Percentiles rank a stretch among this genome's conserved stretches.
These are phyloP conservation scores for Termitomyces sp. DNA, from an alignment of 768 basidiomycete genomes.

Conservation along the genomic window DNA sequence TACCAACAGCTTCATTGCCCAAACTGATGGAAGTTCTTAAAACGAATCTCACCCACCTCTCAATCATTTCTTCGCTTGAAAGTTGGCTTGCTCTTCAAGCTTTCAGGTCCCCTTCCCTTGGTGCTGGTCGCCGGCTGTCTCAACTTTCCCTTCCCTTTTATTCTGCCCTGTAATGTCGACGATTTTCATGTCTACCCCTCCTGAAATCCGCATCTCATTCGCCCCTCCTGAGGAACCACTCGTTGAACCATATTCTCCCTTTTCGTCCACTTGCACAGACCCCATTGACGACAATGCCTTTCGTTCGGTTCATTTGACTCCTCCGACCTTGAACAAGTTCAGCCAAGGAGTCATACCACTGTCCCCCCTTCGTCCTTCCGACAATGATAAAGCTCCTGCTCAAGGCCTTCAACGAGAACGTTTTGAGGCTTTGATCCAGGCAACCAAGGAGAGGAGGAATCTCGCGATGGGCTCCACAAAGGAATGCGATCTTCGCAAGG, in stretches of 20 bases:
- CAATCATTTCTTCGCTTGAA: slow-evolving; percentile 5
- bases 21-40: slow-evolving; percentile 6
- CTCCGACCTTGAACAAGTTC: slow-evolving; percentile 39
- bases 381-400: slow-evolving; percentile 23
- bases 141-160: slow-evolving; percentile 16
- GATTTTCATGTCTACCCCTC: slow-evolving; percentile 41
- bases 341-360: slow-evolving; percentile 25
- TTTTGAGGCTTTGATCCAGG: slow-evolving; percentile 59
- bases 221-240: slow-evolving; percentile 49
- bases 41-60: not conserved
- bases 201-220: slow-evolving; percentile 65
- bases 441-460: slow-evolving; percentile 56
- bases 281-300: slow-evolving; percentile 43
- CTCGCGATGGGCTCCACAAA: slow-evolving; percentile 37
- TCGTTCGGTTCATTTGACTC: slow-evolving; percentile 52
- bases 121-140: slow-evolving; percentile 50
- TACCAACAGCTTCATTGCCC: slow-evolving; percentile 6
- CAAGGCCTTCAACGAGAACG: slow-evolving; percentile 58
- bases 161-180: slow-evolving; percentile 24
- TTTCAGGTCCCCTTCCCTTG: slow-evolving; percentile 13
- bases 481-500: slow-evolving; percentile 59
- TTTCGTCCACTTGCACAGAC: slow-evolving; percentile 29
- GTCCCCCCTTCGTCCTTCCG: slow-evolving; percentile 44
- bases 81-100: slow-evolving; percentile 8
- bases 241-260: slow-evolving; percentile 60